Percentiles rank a stretch among this genome's conserved stretches.
Conservation (phyloP, 495 filamentous ascomycete species). For the Parathielavia hyrcaniae region DNA sequence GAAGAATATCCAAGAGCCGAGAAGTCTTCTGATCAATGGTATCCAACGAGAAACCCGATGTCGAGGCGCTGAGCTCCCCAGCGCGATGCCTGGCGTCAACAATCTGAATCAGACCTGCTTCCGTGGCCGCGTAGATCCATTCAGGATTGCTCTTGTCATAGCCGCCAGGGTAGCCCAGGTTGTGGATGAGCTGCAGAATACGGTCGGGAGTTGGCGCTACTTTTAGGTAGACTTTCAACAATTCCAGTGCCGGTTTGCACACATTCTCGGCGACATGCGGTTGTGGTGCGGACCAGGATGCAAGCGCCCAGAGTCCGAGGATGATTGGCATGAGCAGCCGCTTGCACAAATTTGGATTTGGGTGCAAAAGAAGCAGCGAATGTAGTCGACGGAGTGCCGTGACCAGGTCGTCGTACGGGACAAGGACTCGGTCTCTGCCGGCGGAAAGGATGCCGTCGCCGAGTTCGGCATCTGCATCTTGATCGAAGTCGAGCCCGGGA, state of each 20-base stretch:
- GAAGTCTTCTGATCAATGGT: slow-evolving; percentile 47
- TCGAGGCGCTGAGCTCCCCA: neutral
- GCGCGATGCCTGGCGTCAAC: slow-evolving; percentile 16
- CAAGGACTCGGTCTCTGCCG: slow-evolving; percentile 36
- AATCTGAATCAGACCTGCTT: slow-evolving; percentile 29
- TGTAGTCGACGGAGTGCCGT: slow-evolving; percentile 52
- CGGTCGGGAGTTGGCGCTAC: slow-evolving; percentile 41
- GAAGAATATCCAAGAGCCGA: slow-evolving; percentile 51
- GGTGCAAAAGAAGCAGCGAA: slow-evolving; percentile 57
- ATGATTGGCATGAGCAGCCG: slow-evolving; percentile 58
- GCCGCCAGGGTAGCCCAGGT: slow-evolving; percentile 40
- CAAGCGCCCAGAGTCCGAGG: slow-evolving; percentile 63
- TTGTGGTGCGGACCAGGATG: slow-evolving; percentile 43
- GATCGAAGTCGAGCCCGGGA: slow-evolving; percentile 12
- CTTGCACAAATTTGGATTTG: slow-evolving; percentile 67
- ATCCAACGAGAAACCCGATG: slow-evolving; percentile 11
- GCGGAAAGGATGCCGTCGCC: slow-evolving; percentile 37
- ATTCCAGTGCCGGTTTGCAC: slow-evolving; percentile 34
- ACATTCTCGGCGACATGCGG: slow-evolving; percentile 29
- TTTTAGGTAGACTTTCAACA: slow-evolving; percentile 43
- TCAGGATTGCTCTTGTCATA: slow-evolving; percentile 22
- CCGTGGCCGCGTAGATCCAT: slow-evolving; percentile 35
- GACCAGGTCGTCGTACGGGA: slow-evolving; percentile 39
- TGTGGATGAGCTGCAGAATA: slow-evolving; percentile 36
- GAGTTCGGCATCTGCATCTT: slow-evolving; percentile 14